These are phyloP conservation scores for Xylaria sp. DNA, from an alignment of 2,329 filamentous ascomycete species.

Conservation along the genomic window DNA sequence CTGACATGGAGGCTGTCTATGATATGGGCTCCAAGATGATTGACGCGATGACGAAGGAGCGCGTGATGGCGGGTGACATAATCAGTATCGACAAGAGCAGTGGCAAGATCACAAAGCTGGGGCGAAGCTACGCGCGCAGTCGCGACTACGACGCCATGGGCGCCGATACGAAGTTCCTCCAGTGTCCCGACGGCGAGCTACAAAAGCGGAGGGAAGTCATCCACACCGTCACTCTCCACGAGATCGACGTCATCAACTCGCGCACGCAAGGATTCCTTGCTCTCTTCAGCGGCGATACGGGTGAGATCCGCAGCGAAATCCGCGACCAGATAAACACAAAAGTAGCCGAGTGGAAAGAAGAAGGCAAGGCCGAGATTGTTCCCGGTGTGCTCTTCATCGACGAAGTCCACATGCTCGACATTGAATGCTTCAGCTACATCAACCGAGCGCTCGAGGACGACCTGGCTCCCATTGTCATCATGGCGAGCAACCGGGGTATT, in stretches of 20 bases:
- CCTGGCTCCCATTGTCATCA: slow-evolving; percentile 96
- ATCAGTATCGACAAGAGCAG: slow-evolving; percentile 99
- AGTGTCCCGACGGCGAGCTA: slow-evolving; percentile 96
- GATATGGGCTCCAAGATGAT: slow-evolving; percentile 99
- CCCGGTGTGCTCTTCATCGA: slow-evolving; percentile 98
- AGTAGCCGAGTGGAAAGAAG: slow-evolving; percentile 98
- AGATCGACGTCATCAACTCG: slow-evolving; percentile 99
- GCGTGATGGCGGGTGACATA: slow-evolving; percentile 97
- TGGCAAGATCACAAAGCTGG: slow-evolving; percentile 96
- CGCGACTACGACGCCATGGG: slow-evolving; percentile 99
- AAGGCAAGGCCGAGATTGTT: slow-evolving; percentile 98
- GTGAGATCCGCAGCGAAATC: slow-evolving; percentile 96
- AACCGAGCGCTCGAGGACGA: slow-evolving; percentile 96
- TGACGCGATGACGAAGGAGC: slow-evolving; percentile 99
- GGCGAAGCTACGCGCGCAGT: slow-evolving; percentile 91
- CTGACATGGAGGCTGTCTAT: slow-evolving; percentile 99
- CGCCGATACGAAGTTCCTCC: slow-evolving; percentile 96
- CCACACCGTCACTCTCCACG: slow-evolving; percentile 95
- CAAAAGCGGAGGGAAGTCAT: slow-evolving; percentile 97
- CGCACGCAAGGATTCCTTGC: slow-evolving; percentile 98
- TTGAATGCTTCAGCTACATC: slow-evolving; percentile 98
- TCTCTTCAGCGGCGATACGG: slow-evolving; percentile 96
- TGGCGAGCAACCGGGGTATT: slow-evolving; percentile 96
- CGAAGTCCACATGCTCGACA: slow-evolving; percentile 99
- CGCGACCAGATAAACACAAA: slow-evolving; percentile 99